Base-by-base conservation (phyloP, 1,139 yeast genomes). In the Pichia sp. region DNA sequence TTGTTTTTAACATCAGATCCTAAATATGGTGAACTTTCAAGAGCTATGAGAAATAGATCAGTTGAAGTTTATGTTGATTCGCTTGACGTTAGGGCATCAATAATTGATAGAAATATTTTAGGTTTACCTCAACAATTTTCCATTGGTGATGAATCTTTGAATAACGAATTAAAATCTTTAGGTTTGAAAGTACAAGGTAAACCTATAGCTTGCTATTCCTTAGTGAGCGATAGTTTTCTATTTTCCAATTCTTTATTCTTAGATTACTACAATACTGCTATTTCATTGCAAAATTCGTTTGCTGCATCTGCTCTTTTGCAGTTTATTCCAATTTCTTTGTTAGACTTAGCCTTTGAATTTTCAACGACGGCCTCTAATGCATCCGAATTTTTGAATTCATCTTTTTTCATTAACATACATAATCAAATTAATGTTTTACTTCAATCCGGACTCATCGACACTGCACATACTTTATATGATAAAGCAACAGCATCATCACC, bases 21-120 rank as follows among this genome's bases (percentile, higher is more conserved):
- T 0, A 82, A 76, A 55, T 87, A 84, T 60, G 98, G 98, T 20
- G 98, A 94, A 60, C 74, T 94, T 22, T 92, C 98, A 0, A 71
- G 99, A 53, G 98, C 99, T 0, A 94, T 94, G 99, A 75, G 99
- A 61, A 94, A 94, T 61, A 80, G 99, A 73, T 95, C 97, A 51
- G 81, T 90, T 38, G 99, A 94, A 61, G 68, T 94, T 3, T 90
- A 60, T 58, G 54, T 90, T 55, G 85, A 77, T 0, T 60, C 72
- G 0, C 59, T 87, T 35, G 62, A 65, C 0, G 59, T 50, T 0
- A 71, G 96, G 48, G 70, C 78, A 1, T 69, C 92, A 0, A 35
- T 49, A 0, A 75, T 73, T 58, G 96, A 87, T 55, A 59, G 55
- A 37, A 45, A 39, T 12, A 39, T 54, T 2, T 45, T 58, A n/a